Percentiles rank a stretch among this genome's conserved stretches.
Conservation (phyloP, 305 asterid genomes). For the Fraxinus nigra region DNA sequence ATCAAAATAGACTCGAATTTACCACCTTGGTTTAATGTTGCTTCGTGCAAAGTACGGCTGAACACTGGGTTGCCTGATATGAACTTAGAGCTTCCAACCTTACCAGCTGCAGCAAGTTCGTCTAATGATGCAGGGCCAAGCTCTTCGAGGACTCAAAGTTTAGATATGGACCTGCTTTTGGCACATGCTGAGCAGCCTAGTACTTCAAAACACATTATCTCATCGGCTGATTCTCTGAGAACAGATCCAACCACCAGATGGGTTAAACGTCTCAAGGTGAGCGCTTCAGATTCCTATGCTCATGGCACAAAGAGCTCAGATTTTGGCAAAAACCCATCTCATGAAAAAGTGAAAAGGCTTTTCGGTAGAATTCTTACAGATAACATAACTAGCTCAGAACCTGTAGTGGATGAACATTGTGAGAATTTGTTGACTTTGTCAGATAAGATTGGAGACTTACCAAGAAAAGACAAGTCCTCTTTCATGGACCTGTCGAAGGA, state of each 20-base stretch:
- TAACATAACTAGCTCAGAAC: constrained; percentile 30
- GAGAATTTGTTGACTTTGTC: constrained; percentile 27
- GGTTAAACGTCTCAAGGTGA: constrained; percentile 67
- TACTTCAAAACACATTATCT: constrained; percentile 23
- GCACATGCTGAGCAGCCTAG: constrained; percentile 42
- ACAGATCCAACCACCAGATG: constrained; percentile 50
- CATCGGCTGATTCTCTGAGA: constrained; percentile 18
- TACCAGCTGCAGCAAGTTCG: constrained; percentile 27
- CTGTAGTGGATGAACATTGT: constrained; percentile 17
- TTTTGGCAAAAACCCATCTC: constrained; percentile 29
- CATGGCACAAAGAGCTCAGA: constrained; percentile 44
- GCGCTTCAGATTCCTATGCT: constrained; percentile 35
- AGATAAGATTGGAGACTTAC: constrained; percentile 14
- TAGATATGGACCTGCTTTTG: constrained; percentile 54
- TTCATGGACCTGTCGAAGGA: constrained; percentile 19
- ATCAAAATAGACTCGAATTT: constrained; percentile 8
- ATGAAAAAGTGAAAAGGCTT: constrained; percentile 27
- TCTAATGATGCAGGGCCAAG: constrained; percentile 37
- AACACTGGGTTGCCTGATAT: constrained; percentile 19
- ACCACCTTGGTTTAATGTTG: background rate
- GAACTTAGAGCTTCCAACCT: constrained; percentile 35
- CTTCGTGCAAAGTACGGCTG: constrained; percentile 15
- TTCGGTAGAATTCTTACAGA: constrained; percentile 17
- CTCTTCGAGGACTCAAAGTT: constrained; percentile 71
- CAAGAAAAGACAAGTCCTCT: constrained; percentile 23